Conservation (phyloP, 768 basidiomycete species). For the Hydnomerulius pinastri region DNA sequence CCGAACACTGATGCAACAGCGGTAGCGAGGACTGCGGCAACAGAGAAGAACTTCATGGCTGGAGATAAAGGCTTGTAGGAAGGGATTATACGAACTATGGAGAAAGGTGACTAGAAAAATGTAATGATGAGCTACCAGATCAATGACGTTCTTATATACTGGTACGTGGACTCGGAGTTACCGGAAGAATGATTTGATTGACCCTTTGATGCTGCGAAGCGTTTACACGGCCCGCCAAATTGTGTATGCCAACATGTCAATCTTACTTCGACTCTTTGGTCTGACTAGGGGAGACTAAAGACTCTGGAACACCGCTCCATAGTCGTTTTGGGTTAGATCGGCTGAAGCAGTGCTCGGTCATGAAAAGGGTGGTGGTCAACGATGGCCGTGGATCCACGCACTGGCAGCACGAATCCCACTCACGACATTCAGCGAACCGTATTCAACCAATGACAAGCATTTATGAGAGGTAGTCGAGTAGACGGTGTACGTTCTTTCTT, state of each 20-base stretch:
- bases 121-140: background rate
- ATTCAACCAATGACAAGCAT: no score
- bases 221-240: background rate
- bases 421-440: background rate
- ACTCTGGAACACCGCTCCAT: background rate
- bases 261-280: no score
- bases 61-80: no score
- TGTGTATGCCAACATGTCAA: no score
- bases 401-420: background rate
- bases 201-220: background rate
- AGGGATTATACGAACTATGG: background rate
- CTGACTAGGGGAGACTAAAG: no score
- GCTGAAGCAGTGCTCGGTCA: background rate
- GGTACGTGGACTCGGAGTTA: background rate
- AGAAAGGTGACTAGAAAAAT: background rate
- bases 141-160: conserved; percentile 5
- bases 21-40: conserved; percentile 6
- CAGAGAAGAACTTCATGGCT: conserved; percentile 19
- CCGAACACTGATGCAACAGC: conserved; percentile 14
- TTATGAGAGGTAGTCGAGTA: no score
- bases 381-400: background rate
- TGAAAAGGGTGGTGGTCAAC: background rate
- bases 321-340: background rate
- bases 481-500: no score
- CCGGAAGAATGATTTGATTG: background rate